These are phyloP conservation scores for Cordyceps pruinosa DNA, from an alignment of 2,329 filamentous ascomycete species.

Conservation along the genomic window DNA sequence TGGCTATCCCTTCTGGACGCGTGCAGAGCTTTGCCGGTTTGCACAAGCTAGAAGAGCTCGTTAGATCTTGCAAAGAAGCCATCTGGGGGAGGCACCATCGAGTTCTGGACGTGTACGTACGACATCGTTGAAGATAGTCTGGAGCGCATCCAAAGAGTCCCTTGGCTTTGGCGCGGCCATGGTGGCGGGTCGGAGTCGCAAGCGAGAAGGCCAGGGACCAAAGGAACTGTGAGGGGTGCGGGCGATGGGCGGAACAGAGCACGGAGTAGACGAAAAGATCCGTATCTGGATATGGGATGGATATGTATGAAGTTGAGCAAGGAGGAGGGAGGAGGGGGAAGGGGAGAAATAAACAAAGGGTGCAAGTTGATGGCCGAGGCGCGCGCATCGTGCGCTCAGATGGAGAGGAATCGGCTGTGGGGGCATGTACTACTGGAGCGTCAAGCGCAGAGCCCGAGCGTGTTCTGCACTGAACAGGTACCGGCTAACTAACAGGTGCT, in stretches of 20 bases:
- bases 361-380: not conserved
- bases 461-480: too few relatives aligned
- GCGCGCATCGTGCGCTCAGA: too few relatives aligned
- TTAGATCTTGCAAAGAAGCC: constrained; percentile 9
- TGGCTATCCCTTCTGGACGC: constrained; percentile 40
- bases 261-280: not conserved
- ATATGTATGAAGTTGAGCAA: not conserved
- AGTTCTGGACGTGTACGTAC: constrained; percentile 31
- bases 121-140: constrained; percentile 47
- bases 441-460: too few relatives aligned
- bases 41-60: constrained; percentile 40
- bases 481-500: too few relatives aligned
- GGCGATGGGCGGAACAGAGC: not conserved
- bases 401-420: too few relatives aligned
- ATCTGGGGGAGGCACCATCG: not conserved
- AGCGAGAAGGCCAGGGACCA: not conserved
- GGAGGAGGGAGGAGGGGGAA: not conserved
- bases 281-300: not conserved
- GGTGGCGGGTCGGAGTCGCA: constrained; percentile 9
- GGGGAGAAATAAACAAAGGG: not conserved
- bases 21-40: constrained; percentile 51
- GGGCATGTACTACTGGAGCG: too few relatives aligned
- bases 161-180: constrained; percentile 29
- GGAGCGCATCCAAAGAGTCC: constrained; percentile 41
- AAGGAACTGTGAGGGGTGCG: not conserved